Conservation (phyloP, 75 land plant genomes). For the Pseudotsuga menziesii region DNA sequence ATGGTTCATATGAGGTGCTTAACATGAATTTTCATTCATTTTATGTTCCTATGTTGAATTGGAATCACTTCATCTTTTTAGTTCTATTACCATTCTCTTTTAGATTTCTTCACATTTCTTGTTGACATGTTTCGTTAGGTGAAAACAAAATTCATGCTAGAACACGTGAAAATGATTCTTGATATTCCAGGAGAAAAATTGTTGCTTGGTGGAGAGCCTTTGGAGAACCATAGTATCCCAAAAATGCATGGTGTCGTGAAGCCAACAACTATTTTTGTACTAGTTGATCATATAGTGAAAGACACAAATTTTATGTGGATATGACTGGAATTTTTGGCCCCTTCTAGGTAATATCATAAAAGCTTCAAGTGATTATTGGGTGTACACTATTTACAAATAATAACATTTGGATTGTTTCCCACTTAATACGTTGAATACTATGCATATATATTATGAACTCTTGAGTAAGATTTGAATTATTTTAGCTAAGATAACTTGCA, state of each 20-base stretch:
- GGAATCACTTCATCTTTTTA: neutral
- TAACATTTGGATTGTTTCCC: neutral
- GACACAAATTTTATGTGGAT: slow-evolving; percentile 66
- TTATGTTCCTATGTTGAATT: too few species aligned
- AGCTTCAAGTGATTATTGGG: neutral
- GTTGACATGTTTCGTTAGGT: slow-evolving; percentile 54
- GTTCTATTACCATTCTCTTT: neutral
- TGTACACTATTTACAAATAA: neutral
- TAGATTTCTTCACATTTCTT: neutral
- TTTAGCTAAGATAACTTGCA: too few species aligned
- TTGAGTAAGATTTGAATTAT: too few species aligned
- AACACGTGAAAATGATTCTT: slow-evolving; percentile 65
- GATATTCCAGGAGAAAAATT: slow-evolving; percentile 73
- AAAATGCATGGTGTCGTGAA: slow-evolving; percentile 86
- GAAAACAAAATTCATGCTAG: slow-evolving; percentile 85
- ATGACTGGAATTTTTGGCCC: slow-evolving; percentile 96
- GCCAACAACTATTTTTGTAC: slow-evolving; percentile 91
- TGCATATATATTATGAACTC: too few species aligned
- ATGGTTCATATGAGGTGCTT: too few species aligned
- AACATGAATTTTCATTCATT: too few species aligned
- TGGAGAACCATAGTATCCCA: slow-evolving; percentile 83
- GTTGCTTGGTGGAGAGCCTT: slow-evolving; percentile 87
- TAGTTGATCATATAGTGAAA: slow-evolving; percentile 74
- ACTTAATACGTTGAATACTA: neutral
- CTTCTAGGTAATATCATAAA: slow-evolving; percentile 63